Percentiles rank a stretch among this genome's conserved stretches.
phyloP scores from a whole-genome alignment of 495 filamentous ascomycete genomes.

The Talaromyces stipitatus region DNA sequence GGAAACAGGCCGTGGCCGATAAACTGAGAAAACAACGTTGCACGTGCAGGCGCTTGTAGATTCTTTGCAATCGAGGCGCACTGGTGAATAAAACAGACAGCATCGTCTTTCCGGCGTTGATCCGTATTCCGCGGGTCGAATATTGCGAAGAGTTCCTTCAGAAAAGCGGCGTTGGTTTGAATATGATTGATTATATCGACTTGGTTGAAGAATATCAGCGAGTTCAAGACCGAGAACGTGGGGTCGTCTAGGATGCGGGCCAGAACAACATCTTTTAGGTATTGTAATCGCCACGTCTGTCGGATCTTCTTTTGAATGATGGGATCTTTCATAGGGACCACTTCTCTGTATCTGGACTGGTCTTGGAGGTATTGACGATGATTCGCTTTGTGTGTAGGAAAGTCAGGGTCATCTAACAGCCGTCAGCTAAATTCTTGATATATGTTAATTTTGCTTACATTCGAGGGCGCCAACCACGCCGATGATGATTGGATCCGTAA shows the following conservation, averaged over 20 bases:
- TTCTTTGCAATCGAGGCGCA: slow-evolving; percentile 94
- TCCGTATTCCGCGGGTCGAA: slow-evolving; percentile 61
- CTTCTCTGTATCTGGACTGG: slow-evolving; percentile 88
- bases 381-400: slow-evolving; percentile 97
- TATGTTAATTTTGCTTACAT: slow-evolving; percentile 44
- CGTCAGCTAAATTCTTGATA: slow-evolving; percentile 4
- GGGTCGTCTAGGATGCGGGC: slow-evolving; percentile 95
- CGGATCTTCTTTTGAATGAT: slow-evolving; percentile 85
- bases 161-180: slow-evolving; percentile 66
- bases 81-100: slow-evolving; percentile 92
- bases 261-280: slow-evolving; percentile 96
- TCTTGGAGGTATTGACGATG: slow-evolving; percentile 89
- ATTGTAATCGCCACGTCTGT: slow-evolving; percentile 89
- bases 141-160: slow-evolving; percentile 85
- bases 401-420: slow-evolving; percentile 79
- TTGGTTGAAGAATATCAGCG: slow-evolving; percentile 97
- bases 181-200: slow-evolving; percentile 95
- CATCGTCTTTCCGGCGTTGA: slow-evolving; percentile 77
- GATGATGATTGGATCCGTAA: slow-evolving; percentile 79
- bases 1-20: slow-evolving; percentile 78
- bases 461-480: slow-evolving; percentile 95
- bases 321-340: slow-evolving; percentile 80
- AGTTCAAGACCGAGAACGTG: slow-evolving; percentile 95
- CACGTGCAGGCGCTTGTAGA: slow-evolving; percentile 71
- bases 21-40: slow-evolving; percentile 80